phyloP scores from a whole-genome alignment of 495 filamentous ascomycete species.

The Lasiosphaeriaceae sp. region DNA sequence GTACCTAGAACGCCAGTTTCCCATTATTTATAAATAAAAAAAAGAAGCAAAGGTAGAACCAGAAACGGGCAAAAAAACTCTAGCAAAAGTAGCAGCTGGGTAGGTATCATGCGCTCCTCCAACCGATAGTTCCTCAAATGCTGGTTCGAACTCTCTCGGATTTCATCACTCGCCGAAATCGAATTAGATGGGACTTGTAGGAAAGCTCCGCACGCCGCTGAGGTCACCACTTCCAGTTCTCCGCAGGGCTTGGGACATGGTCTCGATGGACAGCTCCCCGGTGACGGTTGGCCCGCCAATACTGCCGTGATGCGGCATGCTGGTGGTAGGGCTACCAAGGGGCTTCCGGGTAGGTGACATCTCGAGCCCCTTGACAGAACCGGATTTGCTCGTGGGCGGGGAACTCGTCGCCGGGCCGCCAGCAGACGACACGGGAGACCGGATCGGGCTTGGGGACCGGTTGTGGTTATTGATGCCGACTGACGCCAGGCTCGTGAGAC shows the following conservation, averaged over 20 bases:
- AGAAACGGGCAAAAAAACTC: no score
- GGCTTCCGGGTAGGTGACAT: conserved; percentile 53
- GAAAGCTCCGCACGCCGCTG: conserved; percentile 56
- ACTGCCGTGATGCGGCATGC: conserved; percentile 12
- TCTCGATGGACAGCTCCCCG: conserved; percentile 80
- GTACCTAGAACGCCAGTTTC: neutral
- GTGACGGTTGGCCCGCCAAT: conserved; percentile 34
- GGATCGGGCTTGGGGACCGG: conserved; percentile 69
- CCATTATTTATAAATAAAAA: no score
- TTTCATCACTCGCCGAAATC: no score
- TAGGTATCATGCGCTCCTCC: no score
- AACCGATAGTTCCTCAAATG: no score
- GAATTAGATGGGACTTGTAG: conserved; percentile 51
- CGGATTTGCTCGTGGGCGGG: conserved; percentile 63
- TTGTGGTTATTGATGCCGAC: conserved; percentile 51
- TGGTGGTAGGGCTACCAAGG: conserved; percentile 46
- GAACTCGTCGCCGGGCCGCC: conserved; percentile 47
- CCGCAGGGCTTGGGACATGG: conserved; percentile 81
- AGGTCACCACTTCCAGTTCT: conserved; percentile 81
- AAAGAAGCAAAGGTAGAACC: no score
- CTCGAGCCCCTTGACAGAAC: conserved; percentile 63
- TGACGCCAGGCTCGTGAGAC: conserved; percentile 49
- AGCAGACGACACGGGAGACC: conserved; percentile 64
- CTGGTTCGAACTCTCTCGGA: no score
- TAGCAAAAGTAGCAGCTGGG: no score